Conservation (phyloP, 257 asterid species). For the Mitragyna speciosa region DNA sequence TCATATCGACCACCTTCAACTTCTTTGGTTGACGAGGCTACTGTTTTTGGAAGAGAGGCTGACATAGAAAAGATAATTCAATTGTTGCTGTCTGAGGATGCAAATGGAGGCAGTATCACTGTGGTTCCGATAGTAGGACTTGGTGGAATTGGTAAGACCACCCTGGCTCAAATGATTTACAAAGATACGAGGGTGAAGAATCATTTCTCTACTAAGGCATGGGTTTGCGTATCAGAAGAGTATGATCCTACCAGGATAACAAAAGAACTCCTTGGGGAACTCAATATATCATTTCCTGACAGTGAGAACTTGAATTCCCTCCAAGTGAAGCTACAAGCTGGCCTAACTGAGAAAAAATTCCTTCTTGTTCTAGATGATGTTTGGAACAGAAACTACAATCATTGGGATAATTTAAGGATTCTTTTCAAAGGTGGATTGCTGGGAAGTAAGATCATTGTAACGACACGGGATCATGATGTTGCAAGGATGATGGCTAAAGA, state of each 20-base stretch:
- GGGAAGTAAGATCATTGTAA: slow-evolving; percentile 59
- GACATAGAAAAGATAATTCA: slow-evolving; percentile 19
- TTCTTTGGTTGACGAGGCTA: slow-evolving; percentile 14
- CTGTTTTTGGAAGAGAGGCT: neutral
- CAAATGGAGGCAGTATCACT: neutral
- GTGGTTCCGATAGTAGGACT: slow-evolving; percentile 24
- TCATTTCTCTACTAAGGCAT: slow-evolving; percentile 39
- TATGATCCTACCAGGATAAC: slow-evolving; percentile 49
- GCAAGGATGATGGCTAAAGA: slow-evolving; percentile 38
- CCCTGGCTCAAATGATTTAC: slow-evolving; percentile 50
- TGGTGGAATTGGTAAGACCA: slow-evolving; percentile 15
- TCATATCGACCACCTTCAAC: slow-evolving; percentile 10
- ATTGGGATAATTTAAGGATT: slow-evolving; percentile 40
- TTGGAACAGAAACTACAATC: slow-evolving; percentile 43
- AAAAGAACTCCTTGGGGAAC: slow-evolving; percentile 21
- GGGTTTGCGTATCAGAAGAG: slow-evolving; percentile 53
- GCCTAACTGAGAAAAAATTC: slow-evolving; percentile 42
- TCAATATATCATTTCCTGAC: slow-evolving; percentile 30
- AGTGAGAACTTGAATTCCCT: slow-evolving; percentile 42
- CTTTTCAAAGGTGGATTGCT: slow-evolving; percentile 41
- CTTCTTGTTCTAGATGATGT: slow-evolving; percentile 61
- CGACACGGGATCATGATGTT: slow-evolving; percentile 48
- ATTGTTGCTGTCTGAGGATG: slow-evolving; percentile 3
- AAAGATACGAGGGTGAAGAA: slow-evolving; percentile 35
- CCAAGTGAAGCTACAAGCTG: slow-evolving; percentile 43